Evolutionary conservation across 495 filamentous ascomycete genomes (phyloP).

Genomic region (Staphylotrichum tortipilum): DNA sequence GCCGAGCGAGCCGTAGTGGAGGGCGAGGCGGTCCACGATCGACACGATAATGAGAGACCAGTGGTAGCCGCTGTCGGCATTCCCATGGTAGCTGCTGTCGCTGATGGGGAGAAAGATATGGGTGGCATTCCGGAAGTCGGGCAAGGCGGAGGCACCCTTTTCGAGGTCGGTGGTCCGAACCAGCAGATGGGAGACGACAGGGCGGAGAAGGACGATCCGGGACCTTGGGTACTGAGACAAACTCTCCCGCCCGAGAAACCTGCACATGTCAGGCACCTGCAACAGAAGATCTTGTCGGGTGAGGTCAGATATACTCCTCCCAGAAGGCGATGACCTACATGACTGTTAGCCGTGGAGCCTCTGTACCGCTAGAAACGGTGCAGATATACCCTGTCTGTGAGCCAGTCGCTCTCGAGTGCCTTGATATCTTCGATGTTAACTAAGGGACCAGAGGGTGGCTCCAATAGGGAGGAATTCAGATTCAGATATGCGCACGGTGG

Average conservation of each 20-base stretch:
- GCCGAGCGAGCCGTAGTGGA: conserved; percentile 87
- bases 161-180: conserved; percentile 71
- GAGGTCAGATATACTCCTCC: conserved; percentile 77
- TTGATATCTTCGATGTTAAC: conserved; percentile 69
- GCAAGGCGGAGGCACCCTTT: conserved; percentile 65
- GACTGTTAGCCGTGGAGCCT: no score
- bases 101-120: conserved; percentile 99
- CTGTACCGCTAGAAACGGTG: conserved; percentile 5
- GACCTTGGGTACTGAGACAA: conserved; percentile 65
- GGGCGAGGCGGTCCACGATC: conserved; percentile 79
- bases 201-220: conserved; percentile 84
- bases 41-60: conserved; percentile 92
- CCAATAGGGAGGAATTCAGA: conserved; percentile 19
- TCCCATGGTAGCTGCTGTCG: conserved; percentile 64
- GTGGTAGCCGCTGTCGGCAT: conserved; percentile 83
- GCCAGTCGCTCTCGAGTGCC: conserved; percentile 84
- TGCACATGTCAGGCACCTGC: conserved; percentile 24
- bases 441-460: no score
- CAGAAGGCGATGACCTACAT: conserved; percentile 95
- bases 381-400: conserved; percentile 85
- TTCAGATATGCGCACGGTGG: conserved; percentile 32
- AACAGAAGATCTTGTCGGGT: neutral
- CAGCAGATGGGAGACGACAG: conserved; percentile 88
- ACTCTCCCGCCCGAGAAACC: conserved; percentile 84
- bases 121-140: conserved; percentile 72